These are phyloP conservation scores for Rosa lucieae DNA, from an alignment of 306 rosid species.

Conservation along the genomic window DNA sequence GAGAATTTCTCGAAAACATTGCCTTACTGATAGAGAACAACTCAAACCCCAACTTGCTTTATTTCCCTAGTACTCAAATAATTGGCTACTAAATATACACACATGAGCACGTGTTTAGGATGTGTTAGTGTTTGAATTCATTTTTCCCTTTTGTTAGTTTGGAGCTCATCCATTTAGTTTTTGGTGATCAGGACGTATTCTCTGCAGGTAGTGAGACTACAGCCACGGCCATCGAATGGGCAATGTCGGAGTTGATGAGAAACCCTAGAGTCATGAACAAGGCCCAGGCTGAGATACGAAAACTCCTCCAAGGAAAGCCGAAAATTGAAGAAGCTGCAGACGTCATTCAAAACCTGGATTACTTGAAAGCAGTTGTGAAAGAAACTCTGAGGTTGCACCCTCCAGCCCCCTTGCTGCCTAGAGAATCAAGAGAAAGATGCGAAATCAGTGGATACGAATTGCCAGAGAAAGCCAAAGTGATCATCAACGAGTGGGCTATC, in stretches of 20 bases:
- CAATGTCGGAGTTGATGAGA: slow-evolving; percentile 36
- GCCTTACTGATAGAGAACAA: no score
- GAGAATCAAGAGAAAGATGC: background rate
- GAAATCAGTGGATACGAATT: background rate
- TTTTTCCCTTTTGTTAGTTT: no score
- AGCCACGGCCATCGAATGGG: slow-evolving; percentile 35
- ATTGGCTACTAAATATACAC: no score
- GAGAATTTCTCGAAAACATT: no score
- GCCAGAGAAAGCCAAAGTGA: background rate
- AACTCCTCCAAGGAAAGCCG: background rate
- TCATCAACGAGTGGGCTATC: background rate
- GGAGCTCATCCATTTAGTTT: background rate
- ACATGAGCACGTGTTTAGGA: no score
- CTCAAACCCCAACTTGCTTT: no score
- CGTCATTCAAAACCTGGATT: background rate
- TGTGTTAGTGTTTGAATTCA: no score
- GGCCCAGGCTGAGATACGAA: slow-evolving; percentile 11
- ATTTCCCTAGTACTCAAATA: no score
- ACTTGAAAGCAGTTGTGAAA: slow-evolving; percentile 12
- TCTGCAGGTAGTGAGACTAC: slow-evolving; percentile 40
- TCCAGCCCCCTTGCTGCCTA: background rate
- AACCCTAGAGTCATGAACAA: background rate
- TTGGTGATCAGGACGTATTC: slow-evolving; percentile 24
- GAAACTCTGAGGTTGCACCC: slow-evolving; percentile 8
- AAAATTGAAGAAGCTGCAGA: background rate